A percentile compares a stretch with the other conserved stretches of the same genome.
Conservation (phyloP, 306 rosid genomes). For the Casuarina equisetifolia region DNA sequence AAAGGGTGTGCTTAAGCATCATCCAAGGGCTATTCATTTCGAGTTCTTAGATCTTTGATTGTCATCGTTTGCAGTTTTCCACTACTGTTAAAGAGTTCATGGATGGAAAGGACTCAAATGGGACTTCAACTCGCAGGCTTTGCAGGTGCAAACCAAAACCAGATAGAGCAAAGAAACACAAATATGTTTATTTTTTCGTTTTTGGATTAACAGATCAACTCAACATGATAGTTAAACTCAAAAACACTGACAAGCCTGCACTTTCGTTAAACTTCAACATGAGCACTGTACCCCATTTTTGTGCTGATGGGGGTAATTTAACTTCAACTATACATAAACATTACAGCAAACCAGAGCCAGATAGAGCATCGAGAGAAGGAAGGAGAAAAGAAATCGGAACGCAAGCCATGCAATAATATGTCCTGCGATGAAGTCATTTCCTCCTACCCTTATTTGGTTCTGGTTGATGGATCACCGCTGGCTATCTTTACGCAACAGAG, state of each 20-base stretch:
- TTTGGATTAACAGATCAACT: too few relatives aligned
- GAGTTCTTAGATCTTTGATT: too few relatives aligned
- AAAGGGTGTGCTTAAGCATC: background rate
- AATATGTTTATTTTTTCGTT: too few relatives aligned
- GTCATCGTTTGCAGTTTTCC: background rate
- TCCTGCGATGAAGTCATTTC: background rate
- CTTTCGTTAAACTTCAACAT: too few relatives aligned
- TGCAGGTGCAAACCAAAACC: too few relatives aligned
- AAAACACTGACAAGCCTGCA: too few relatives aligned
- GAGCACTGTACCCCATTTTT: background rate
- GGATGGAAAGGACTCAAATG: too few relatives aligned
- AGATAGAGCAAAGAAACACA: too few relatives aligned
- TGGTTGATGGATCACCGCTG: slow-evolving; percentile 21
- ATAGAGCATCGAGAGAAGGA: background rate
- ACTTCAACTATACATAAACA: background rate
- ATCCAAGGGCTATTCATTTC: too few relatives aligned
- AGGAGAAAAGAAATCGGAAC: background rate
- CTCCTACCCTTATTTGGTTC: slow-evolving; percentile 45
- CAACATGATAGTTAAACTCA: too few relatives aligned
- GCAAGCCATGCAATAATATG: background rate
- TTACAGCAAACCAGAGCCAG: background rate
- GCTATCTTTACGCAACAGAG: slow-evolving; percentile 53
- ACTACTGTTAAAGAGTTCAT: too few relatives aligned
- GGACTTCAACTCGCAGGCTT: too few relatives aligned
- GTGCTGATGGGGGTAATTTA: background rate